phyloP scores from a whole-genome alignment of 352 stramenopile genomes.

The Pythium volutum region DNA sequence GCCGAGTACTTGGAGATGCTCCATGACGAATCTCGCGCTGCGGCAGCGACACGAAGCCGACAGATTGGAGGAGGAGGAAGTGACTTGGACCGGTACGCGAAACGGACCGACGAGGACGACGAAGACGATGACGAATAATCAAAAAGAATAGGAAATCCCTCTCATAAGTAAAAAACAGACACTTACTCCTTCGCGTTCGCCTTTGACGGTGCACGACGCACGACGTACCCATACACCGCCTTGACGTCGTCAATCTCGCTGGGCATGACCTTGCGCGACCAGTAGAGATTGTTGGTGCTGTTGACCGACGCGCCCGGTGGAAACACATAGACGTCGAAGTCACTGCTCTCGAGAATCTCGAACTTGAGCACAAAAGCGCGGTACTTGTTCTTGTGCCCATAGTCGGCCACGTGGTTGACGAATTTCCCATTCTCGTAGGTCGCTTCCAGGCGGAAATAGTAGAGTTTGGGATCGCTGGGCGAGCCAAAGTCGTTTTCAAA shows the following conservation, averaged over 20 bases:
- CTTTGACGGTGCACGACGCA: slow-evolving; percentile 28
- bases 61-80: not conserved
- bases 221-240: slow-evolving; percentile 61
- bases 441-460: slow-evolving; percentile 64
- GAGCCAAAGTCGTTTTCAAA: slow-evolving; percentile 45
- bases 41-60: not conserved
- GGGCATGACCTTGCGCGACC: slow-evolving; percentile 46
- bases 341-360: slow-evolving; percentile 33
- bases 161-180: too few relatives aligned
- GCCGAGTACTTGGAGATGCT: slow-evolving; percentile 86
- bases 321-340: slow-evolving; percentile 63
- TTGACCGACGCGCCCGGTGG: slow-evolving; percentile 75
- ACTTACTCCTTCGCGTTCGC: not conserved
- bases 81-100: slow-evolving; percentile 25
- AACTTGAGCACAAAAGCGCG: slow-evolving; percentile 45
- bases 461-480: slow-evolving; percentile 37
- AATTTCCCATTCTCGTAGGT: slow-evolving; percentile 72
- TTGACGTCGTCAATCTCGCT: slow-evolving; percentile 46
- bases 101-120: slow-evolving; percentile 26
- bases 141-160: not conserved
- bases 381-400: slow-evolving; percentile 60
- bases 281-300: slow-evolving; percentile 72
- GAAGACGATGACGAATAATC: slow-evolving; percentile 1
- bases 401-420: slow-evolving; percentile 58
- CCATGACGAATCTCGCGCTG: slow-evolving; percentile 38